These are phyloP conservation scores for Aureobasidium sp. DNA, from an alignment of 2,329 filamentous ascomycete species.

Conservation along the genomic window DNA sequence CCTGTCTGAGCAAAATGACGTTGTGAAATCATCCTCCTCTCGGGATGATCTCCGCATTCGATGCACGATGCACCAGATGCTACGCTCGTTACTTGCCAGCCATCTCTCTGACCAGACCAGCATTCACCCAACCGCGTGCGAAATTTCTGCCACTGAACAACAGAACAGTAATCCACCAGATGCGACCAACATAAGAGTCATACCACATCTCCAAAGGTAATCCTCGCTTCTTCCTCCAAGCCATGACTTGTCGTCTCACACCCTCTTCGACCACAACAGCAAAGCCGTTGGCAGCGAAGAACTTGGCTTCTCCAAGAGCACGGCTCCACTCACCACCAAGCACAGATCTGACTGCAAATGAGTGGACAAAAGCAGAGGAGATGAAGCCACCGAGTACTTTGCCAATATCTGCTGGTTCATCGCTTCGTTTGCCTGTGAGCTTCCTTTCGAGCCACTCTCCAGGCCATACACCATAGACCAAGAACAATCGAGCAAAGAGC, in stretches of 20 bases:
- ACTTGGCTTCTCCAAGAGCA: constrained; percentile 26
- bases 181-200: constrained; percentile 28
- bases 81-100: constrained; percentile 20
- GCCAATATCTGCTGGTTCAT: constrained; percentile 34
- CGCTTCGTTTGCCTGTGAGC: constrained; percentile 27
- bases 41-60: neutral
- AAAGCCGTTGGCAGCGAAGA: constrained; percentile 26
- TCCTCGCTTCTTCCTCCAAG: constrained; percentile 18
- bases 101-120: constrained; percentile 34
- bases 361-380: constrained; percentile 35
- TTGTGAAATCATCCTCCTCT: neutral
- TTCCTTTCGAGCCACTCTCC: constrained; percentile 36
- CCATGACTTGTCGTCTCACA: constrained; percentile 18
- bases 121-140: constrained; percentile 36
- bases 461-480: constrained; percentile 40
- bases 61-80: neutral
- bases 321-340: constrained; percentile 30
- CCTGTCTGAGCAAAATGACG: neutral
- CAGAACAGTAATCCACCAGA: constrained; percentile 35
- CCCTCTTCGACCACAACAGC: constrained; percentile 25
- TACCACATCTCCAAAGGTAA: constrained; percentile 23
- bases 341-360: constrained; percentile 34
- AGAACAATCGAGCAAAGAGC: constrained; percentile 36
- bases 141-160: constrained; percentile 35
- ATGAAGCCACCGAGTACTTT: constrained; percentile 38